Evolutionary conservation across 2,329 filamentous ascomycete genomes (phyloP).

Genomic region (Hysterium pulicare): DNA sequence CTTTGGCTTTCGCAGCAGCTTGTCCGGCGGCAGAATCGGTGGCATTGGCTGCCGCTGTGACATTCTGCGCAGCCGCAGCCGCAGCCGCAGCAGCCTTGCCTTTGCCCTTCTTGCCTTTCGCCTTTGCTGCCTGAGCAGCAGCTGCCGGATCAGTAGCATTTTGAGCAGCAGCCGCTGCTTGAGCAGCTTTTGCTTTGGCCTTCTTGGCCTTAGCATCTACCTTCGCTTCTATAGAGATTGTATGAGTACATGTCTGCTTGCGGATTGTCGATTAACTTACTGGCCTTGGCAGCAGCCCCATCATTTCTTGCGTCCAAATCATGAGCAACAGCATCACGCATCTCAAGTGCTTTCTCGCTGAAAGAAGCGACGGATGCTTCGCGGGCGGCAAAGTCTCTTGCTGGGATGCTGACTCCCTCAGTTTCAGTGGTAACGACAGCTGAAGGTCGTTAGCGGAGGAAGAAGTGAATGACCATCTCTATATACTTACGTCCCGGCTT

Average conservation of each 20-base stretch:
- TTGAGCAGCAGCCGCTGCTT: constrained; percentile 5
- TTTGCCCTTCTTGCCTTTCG: constrained; percentile 3
- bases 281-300: neutral
- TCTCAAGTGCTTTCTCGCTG: constrained; percentile 22
- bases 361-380: constrained; percentile 20
- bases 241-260: neutral
- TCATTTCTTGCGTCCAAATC: constrained; percentile 13
- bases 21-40: neutral
- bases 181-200: constrained; percentile 1
- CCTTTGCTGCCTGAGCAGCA: constrained; percentile 3
- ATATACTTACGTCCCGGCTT: constrained; percentile 20
- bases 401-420: constrained; percentile 19
- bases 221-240: neutral
- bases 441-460: constrained; percentile 1
- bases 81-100: constrained; percentile 2
- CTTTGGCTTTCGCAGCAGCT: neutral
- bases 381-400: constrained; percentile 20
- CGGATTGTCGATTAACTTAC: neutral
- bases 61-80: neutral
- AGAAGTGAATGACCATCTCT: neutral
- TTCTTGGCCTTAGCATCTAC: neutral
- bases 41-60: neutral
- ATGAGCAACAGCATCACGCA: constrained; percentile 20
- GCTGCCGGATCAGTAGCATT: constrained; percentile 4
- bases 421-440: constrained; percentile 18